Evolutionary conservation across 768 basidiomycete genomes (phyloP).

Genomic region (Thelephora ganbajun): DNA sequence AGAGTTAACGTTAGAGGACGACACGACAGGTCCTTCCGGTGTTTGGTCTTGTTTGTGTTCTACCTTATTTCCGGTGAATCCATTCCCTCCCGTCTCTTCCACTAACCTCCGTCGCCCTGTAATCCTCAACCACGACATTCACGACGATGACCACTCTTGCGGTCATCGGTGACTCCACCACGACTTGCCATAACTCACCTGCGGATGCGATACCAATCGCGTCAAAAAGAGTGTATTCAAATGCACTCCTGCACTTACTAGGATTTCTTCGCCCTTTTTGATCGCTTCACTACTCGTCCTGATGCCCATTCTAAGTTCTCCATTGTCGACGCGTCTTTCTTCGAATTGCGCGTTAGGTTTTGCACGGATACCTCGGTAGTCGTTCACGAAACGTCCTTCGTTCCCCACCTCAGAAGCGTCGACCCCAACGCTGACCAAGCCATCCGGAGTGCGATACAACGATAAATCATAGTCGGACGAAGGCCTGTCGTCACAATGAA

Average conservation of each 20-base stretch:
- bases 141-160: too few species aligned
- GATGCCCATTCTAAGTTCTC: slow-evolving; percentile 66
- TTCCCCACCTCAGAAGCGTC: slow-evolving; percentile 72
- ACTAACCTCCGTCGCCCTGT: too few species aligned
- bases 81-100: too few species aligned
- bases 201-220: too few species aligned
- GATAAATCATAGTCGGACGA: slow-evolving; percentile 83
- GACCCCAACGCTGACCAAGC: slow-evolving; percentile 48
- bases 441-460: slow-evolving; percentile 44
- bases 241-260: slow-evolving; percentile 33
- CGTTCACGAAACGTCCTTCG: slow-evolving; percentile 82
- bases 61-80: neutral
- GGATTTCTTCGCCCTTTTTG: slow-evolving; percentile 69
- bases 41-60: neutral
- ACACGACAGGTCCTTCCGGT: neutral
- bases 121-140: too few species aligned
- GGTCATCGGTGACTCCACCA: slow-evolving; percentile 47
- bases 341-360: slow-evolving; percentile 62
- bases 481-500: slow-evolving; percentile 64
- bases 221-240: too few species aligned
- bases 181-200: slow-evolving; percentile 62
- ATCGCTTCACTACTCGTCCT: slow-evolving; percentile 49
- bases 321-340: slow-evolving; percentile 35
- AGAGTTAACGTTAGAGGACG: neutral
- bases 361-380: slow-evolving; percentile 65